phyloP scores from a whole-genome alignment of 2,329 filamentous ascomycete species.

The Scedosporium apiospermum region DNA sequence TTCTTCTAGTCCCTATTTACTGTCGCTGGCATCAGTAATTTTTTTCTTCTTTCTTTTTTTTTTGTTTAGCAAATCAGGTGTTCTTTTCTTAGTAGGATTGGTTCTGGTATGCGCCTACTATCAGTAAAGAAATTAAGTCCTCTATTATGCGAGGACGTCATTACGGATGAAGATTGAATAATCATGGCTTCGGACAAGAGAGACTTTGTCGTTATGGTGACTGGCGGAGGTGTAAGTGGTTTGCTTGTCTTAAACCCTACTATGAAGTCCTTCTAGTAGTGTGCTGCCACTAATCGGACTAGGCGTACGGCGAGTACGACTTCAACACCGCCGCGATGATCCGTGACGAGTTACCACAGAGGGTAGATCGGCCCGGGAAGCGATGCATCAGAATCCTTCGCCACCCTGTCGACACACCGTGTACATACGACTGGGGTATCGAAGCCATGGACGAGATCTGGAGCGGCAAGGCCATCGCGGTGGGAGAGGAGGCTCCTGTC shows the following conservation, averaged over 20 bases:
- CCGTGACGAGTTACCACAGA: background rate
- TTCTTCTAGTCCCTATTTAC: too few species aligned
- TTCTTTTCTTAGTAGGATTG: too few species aligned
- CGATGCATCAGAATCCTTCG: background rate
- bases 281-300: background rate
- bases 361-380: background rate
- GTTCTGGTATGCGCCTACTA: background rate
- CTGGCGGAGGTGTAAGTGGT: background rate
- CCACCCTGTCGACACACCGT: background rate
- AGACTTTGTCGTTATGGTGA: background rate
- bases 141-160: too few species aligned
- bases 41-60: too few species aligned
- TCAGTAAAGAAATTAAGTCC: too few species aligned
- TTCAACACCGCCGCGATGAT: background rate
- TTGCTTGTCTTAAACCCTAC: background rate
- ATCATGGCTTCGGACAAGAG: background rate
- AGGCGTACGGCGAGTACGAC: background rate
- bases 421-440: background rate
- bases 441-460: background rate
- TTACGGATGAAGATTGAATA: background rate
- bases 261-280: background rate
- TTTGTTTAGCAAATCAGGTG: too few species aligned
- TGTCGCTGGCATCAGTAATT: too few species aligned
- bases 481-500: background rate
- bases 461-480: background rate